Conservation (phyloP, 345 rosid genomes). For the Aegle marmelos region DNA sequence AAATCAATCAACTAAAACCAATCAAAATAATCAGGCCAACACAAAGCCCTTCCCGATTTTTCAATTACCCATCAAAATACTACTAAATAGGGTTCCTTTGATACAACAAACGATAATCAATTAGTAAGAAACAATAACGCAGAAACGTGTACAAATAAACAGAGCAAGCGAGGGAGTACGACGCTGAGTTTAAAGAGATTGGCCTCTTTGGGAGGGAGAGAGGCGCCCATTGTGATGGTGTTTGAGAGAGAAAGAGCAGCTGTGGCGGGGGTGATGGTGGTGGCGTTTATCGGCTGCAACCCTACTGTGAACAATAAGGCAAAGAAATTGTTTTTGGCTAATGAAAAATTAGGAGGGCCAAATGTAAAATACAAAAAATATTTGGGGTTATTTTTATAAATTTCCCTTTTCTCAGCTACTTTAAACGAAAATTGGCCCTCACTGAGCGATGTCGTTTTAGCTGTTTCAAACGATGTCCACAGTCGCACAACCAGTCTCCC, state of each 20-base stretch:
- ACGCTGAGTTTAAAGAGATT: conserved; percentile 99
- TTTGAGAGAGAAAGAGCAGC: neutral
- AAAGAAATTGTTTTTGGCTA: no score
- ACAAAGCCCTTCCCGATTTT: neutral
- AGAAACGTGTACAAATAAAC: neutral
- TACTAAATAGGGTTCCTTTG: conserved; percentile 21
- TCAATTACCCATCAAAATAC: conserved; percentile 6
- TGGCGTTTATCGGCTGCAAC: conserved; percentile 87
- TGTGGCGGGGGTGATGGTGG: conserved; percentile 21
- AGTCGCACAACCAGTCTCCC: no score
- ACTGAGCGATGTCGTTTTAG: neutral
- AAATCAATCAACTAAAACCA: neutral
- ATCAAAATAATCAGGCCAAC: neutral
- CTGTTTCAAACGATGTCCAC: no score
- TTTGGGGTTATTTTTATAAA: no score
- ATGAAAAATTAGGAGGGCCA: no score
- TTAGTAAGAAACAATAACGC: neutral
- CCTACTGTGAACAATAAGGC: conserved; percentile 48
- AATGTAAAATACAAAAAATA: no score
- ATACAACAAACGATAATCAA: neutral
- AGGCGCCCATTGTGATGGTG: conserved; percentile 68
- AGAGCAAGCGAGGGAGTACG: conserved; percentile 50
- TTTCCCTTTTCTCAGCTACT: no score
- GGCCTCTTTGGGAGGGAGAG: conserved; percentile 99
- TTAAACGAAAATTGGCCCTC: no score